Conservation (phyloP, 768 basidiomycete genomes). For the Leccinum disarticulatum region DNA sequence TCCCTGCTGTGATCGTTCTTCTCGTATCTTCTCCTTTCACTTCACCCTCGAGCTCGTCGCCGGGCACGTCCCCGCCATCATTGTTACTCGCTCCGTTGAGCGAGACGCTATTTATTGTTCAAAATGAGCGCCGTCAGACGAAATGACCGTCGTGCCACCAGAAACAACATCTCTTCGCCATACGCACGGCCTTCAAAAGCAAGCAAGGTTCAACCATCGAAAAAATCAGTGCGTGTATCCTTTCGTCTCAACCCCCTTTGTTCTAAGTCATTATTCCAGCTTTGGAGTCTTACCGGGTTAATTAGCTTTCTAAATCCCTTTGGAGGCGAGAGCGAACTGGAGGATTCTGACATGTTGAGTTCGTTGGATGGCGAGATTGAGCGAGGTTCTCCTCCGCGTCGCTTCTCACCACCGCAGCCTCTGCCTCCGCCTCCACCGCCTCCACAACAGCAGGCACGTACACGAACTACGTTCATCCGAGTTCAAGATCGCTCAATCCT, state of each 20-base stretch:
- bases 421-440: constrained; percentile 22
- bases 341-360: constrained; percentile 20
- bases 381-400: constrained; percentile 27
- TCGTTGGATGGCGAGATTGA: constrained; percentile 29
- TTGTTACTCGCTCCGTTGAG: constrained; percentile 8
- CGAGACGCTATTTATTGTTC: constrained; percentile 8
- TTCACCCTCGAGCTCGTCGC: constrained; percentile 10
- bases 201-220: constrained; percentile 26
- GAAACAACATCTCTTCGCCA: constrained; percentile 47
- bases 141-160: constrained; percentile 40
- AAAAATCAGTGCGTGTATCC: constrained; percentile 48
- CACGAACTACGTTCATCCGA: constrained; percentile 15
- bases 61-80: constrained; percentile 3
- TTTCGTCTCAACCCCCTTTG: background rate
- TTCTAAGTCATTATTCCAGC: constrained; percentile 27
- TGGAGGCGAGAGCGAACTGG: constrained; percentile 24
- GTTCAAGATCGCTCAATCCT: constrained; percentile 23
- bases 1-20: constrained; percentile 23
- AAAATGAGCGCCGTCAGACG: constrained; percentile 60
- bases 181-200: constrained; percentile 46
- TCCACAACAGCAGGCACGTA: constrained; percentile 30
- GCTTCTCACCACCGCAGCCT: constrained; percentile 24
- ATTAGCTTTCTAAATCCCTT: constrained; percentile 54
- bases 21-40: constrained; percentile 22
- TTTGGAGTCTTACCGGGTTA: constrained; percentile 54